These are phyloP conservation scores for Cytospora mali DNA, from an alignment of 2,329 filamentous ascomycete species.

Conservation along the genomic window DNA sequence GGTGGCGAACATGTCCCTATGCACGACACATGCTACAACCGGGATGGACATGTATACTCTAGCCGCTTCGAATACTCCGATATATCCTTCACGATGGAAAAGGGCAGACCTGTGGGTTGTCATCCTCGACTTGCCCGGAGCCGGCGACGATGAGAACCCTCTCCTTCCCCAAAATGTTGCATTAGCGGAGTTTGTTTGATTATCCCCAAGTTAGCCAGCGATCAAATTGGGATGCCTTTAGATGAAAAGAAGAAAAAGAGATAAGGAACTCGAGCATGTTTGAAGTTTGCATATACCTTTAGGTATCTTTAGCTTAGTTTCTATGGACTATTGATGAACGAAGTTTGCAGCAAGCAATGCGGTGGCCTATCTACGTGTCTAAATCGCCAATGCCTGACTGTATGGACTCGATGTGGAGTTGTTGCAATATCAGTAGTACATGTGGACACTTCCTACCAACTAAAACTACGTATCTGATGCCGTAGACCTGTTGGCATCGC, in stretches of 20 bases:
- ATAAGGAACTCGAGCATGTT: not conserved
- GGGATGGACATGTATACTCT: not conserved
- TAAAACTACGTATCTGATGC: too few species aligned
- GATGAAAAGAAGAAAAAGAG: not conserved
- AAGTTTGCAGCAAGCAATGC: not conserved
- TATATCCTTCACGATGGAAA: not conserved
- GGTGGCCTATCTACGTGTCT: not conserved
- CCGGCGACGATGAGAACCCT: not conserved
- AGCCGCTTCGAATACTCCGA: not conserved
- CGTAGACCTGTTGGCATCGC: too few species aligned
- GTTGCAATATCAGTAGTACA: too few species aligned
- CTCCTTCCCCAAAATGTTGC: not conserved
- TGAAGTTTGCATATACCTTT: slow-evolving; percentile 14
- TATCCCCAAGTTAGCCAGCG: not conserved
- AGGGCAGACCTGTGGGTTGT: not conserved
- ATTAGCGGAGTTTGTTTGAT: not conserved
- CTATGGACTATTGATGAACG: not conserved
- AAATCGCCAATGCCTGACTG: not conserved
- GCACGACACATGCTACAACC: not conserved
- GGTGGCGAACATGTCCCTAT: not conserved
- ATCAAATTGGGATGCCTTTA: too few species aligned
- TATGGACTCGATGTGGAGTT: not conserved
- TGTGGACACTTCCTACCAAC: too few species aligned
- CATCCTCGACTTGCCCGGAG: not conserved
- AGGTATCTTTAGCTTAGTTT: not conserved